Evolutionary conservation across 108 stramenopile species (phyloP).

Genomic region (Conticribra weissflogii): DNA sequence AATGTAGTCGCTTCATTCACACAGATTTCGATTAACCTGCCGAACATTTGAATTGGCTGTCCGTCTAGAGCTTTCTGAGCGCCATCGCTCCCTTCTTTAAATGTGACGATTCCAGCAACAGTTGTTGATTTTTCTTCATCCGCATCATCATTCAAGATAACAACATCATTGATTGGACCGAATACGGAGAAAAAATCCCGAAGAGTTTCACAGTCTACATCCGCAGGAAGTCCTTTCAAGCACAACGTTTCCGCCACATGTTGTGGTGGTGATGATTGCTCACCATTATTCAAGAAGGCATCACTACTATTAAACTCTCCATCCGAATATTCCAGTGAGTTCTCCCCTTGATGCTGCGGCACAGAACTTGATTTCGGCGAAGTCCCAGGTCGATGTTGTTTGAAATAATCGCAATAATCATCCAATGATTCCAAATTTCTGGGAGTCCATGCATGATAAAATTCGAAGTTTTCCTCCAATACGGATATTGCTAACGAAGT

Average conservation of each 20-base stretch:
- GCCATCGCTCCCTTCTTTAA: conserved; percentile 22
- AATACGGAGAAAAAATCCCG: conserved; percentile 19
- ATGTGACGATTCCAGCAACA: not conserved
- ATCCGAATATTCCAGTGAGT: too few species aligned
- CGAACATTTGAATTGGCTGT: conserved; percentile 25
- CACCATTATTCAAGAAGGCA: not conserved
- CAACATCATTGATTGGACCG: not conserved
- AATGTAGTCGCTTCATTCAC: not conserved
- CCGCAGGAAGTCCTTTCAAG: not conserved
- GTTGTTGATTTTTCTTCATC: not conserved
- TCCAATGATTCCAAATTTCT: conserved; percentile 18
- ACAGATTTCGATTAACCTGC: conserved; percentile 1
- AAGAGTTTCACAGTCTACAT: not conserved
- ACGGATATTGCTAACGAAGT: conserved; percentile 4
- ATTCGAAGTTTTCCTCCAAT: conserved; percentile 22
- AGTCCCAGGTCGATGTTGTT: too few species aligned
- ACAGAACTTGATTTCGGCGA: too few species aligned
- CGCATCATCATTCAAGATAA: not conserved
- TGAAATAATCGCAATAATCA: too few species aligned
- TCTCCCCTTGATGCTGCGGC: too few species aligned
- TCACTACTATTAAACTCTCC: too few species aligned
- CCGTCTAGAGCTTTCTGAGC: not conserved
- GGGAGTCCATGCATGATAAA: conserved; percentile 36
- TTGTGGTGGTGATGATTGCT: not conserved
- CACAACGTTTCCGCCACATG: conserved; percentile 1